A percentile compares a stretch with the other conserved stretches of the same genome.
Evolutionary conservation across 495 filamentous ascomycete genomes (phyloP).

Genomic region (Apiosordaria backusii): DNA sequence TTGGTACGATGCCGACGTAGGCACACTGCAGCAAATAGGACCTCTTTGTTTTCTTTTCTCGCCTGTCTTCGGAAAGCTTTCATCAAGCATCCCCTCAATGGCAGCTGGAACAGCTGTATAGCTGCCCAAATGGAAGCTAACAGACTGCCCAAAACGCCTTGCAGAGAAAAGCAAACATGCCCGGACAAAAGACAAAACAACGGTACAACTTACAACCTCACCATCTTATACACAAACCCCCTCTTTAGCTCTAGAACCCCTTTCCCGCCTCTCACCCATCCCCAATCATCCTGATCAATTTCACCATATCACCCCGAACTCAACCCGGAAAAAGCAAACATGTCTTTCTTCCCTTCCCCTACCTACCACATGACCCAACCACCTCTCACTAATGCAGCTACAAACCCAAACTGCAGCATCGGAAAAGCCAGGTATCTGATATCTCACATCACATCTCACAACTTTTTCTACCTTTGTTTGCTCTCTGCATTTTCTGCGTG

Average conservation of each 20-base stretch:
- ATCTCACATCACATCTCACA: too few relatives aligned
- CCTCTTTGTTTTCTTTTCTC: background rate
- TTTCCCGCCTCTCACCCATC: too few relatives aligned
- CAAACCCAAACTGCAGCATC: background rate
- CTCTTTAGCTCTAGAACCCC: too few relatives aligned
- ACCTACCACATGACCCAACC: background rate
- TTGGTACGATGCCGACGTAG: too few relatives aligned
- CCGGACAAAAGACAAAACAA: background rate
- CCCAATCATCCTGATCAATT: too few relatives aligned
- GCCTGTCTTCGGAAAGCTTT: too few relatives aligned
- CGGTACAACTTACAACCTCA: background rate
- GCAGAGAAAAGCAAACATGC: background rate
- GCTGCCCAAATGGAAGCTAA: background rate
- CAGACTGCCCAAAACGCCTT: background rate
- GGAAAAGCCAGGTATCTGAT: background rate
- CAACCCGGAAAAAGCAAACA: background rate
- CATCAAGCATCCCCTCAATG: background rate
- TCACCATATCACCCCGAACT: too few relatives aligned
- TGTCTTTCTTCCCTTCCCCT: background rate
- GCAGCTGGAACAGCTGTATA: background rate
- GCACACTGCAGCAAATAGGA: too few relatives aligned
- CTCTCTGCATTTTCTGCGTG: background rate
- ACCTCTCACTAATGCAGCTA: background rate
- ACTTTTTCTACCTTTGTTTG: background rate
- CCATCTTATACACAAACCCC: too few relatives aligned